A percentile compares a stretch with the other conserved stretches of the same genome.
phyloP scores from a whole-genome alignment of 164 flowering plant species.

The Aristolochia californica region DNA sequence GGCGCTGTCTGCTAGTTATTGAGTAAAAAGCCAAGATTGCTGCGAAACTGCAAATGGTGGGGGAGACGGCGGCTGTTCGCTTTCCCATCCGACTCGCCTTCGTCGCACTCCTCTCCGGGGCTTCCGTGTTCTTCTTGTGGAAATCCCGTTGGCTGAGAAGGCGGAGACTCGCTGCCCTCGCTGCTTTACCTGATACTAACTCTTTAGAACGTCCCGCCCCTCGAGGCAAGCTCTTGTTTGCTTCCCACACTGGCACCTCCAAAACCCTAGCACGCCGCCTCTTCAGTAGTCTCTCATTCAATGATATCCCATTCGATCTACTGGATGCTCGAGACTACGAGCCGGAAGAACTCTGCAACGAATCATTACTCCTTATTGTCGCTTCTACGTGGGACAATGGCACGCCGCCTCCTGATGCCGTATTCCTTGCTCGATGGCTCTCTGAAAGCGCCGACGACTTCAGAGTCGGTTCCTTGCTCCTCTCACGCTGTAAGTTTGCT shows the following conservation, averaged over 20 bases:
- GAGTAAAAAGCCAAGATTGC: too few relatives aligned
- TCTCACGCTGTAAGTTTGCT: constrained; percentile 53
- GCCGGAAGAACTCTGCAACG: constrained; percentile 84
- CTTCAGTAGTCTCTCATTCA: constrained; percentile 23
- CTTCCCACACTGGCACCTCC: constrained; percentile 85
- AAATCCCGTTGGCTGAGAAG: constrained; percentile 53
- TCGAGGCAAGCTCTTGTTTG: constrained; percentile 55
- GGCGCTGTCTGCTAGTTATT: too few relatives aligned
- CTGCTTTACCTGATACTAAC: constrained; percentile 2
- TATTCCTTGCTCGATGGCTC: constrained; percentile 68
- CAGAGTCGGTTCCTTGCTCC: constrained; percentile 61
- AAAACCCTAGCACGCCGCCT: constrained; percentile 74
- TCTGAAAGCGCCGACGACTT: constrained; percentile 78
- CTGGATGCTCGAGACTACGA: constrained; percentile 66
- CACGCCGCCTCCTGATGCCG: constrained; percentile 39
- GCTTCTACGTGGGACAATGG: constrained; percentile 97
- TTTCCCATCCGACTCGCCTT: constrained; percentile 36
- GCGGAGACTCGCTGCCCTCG: constrained; percentile 16
- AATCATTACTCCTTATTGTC: constrained; percentile 47
- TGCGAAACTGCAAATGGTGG: background rate
- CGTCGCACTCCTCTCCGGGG: constrained; percentile 52
- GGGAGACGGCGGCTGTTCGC: constrained; percentile 12
- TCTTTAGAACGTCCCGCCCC: constrained; percentile 11
- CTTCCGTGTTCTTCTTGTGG: constrained; percentile 65
- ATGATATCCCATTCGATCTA: constrained; percentile 40